phyloP scores from a whole-genome alignment of 495 filamentous ascomycete genomes.

The Barbatosphaeria neglecta region DNA sequence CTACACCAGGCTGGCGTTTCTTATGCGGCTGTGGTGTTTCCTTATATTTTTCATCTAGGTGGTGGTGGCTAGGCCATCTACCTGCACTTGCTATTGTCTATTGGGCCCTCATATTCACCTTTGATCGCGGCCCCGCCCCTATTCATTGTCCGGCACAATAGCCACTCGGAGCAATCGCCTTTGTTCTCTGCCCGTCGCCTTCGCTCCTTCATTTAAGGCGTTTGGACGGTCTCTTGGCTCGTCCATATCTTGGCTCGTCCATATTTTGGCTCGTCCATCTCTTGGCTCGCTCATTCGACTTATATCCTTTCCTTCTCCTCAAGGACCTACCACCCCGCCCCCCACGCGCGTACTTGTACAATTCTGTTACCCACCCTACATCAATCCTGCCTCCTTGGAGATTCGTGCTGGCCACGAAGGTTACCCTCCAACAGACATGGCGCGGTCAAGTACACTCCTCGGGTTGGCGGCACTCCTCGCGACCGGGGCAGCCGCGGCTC shows the following conservation, averaged over 20 bases:
- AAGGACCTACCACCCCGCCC: too few species aligned
- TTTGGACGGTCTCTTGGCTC: background rate
- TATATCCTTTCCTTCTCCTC: background rate
- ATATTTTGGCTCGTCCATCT: background rate
- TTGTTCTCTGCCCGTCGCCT: background rate
- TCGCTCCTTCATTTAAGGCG: background rate
- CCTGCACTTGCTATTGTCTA: background rate
- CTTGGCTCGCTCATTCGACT: background rate
- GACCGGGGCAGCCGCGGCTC: constrained; percentile 13
- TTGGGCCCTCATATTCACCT: too few species aligned
- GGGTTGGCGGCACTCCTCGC: constrained; percentile 11
- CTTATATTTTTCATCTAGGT: background rate
- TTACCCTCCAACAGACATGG: background rate
- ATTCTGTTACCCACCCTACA: background rate
- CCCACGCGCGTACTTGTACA: background rate
- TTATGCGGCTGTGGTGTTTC: constrained; percentile 10
- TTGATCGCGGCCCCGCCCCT: background rate
- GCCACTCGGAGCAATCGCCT: background rate
- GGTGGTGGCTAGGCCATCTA: too few species aligned
- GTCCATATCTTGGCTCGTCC: background rate
- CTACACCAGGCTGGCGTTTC: constrained; percentile 12
- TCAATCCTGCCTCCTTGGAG: background rate
- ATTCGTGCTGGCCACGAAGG: background rate
- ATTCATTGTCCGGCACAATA: background rate
- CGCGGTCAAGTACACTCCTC: constrained; percentile 3